Evolutionary conservation across 129 eudicot species (phyloP), one percentile per base, ranked within the genome.

Genomic region (Tanacetum coccineum): DNA sequence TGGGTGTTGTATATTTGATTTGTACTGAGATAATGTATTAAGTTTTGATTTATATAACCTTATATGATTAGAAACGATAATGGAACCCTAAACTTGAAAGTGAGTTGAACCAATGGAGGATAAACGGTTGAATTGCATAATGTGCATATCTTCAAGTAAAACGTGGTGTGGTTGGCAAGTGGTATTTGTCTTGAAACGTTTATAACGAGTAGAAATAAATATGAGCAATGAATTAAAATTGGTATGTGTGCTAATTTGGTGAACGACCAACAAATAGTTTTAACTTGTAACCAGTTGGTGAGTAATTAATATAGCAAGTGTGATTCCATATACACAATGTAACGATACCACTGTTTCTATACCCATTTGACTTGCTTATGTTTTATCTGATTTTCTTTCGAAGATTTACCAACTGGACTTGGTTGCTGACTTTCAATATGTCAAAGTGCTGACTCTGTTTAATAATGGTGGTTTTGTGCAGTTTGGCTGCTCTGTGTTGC

Each of bases 401-500:
- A 32, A 32, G 39, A 6, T 36, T 36, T 36, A 8, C 10, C 42
- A 6, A 36, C 10, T 0, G 0, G 30, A 6, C n/a, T 53, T 50
- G 45, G 36, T n/a, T 26, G 9, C 6, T 30, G 8, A 32, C 39
- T 28, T 66, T 28, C n/a, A 4, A 12, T 21, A n/a, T 20, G 71
- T 45, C 71, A 12, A 73, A 26, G 50, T 45, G 45, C 59, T 67
- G 56, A 40, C 48, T 75, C 59, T 75, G 22, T 48, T 39, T 36
- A 36, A 36, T 36, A 6, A 75, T 39, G 55, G 47, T 68, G 48
- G 25, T 75, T 60, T 42, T 67, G 45, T 67, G 63, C 74, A 75
- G 79, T 68, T 75, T 75, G 79, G 79, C 79, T 59, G 79, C 79
- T 12, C 36, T 75, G 70, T 75, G 79, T 68, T 75, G 79, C 74